These are phyloP conservation scores for Psilocybe azurescens DNA, from an alignment of 768 basidiomycete genomes.

Conservation along the genomic window DNA sequence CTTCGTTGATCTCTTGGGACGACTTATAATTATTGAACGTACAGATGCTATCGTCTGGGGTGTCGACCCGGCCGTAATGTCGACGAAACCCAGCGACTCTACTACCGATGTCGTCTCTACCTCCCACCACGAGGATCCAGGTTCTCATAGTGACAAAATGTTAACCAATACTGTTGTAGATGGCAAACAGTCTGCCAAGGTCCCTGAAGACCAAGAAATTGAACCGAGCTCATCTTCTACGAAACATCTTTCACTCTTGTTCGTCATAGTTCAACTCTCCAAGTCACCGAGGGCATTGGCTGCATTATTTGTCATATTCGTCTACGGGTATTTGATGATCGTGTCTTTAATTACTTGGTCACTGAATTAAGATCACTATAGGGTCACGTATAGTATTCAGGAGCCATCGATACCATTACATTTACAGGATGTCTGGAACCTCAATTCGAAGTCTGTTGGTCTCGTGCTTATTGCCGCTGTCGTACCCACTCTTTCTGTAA, in stretches of 20 bases:
- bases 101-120: background rate
- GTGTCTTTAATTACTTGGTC: constrained; percentile 13
- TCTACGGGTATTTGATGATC: constrained; percentile 54
- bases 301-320: constrained; percentile 48
- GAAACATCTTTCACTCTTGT: constrained; percentile 40
- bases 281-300: constrained; percentile 55
- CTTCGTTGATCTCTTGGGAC: constrained; percentile 54
- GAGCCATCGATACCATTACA: constrained; percentile 66
- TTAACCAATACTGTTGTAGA: background rate
- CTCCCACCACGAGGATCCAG: background rate
- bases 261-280: constrained; percentile 45
- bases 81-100: background rate
- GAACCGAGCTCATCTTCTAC: background rate
- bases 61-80: constrained; percentile 40
- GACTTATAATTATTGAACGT: constrained; percentile 62
- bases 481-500: constrained; percentile 69
- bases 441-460: constrained; percentile 58
- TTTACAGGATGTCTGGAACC: constrained; percentile 52
- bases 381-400: constrained; percentile 51
- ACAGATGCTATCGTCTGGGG: constrained; percentile 55
- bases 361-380: constrained; percentile 24
- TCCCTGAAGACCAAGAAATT: background rate
- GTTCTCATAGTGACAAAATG: background rate
- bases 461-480: constrained; percentile 71
- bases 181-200: background rate